These are phyloP conservation scores for Linum trigynum DNA, from an alignment of 345 rosid species.

Conservation along the genomic window DNA sequence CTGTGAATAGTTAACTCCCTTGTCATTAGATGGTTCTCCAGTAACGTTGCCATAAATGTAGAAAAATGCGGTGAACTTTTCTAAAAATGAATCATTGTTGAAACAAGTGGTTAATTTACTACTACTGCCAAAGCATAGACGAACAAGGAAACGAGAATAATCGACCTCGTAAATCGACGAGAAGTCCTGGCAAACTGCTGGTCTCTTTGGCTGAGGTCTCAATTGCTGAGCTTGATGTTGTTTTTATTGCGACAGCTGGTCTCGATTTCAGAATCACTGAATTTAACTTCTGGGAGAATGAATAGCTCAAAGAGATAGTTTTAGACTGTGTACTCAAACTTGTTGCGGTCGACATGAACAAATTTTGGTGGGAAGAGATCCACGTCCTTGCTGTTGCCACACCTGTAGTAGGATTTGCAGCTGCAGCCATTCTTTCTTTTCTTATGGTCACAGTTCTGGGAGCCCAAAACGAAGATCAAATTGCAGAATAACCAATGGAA, in stretches of 20 bases:
- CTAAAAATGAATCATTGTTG: too few relatives aligned
- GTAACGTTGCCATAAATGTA: too few relatives aligned
- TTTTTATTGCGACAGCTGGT: conserved; percentile 20
- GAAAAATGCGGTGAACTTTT: too few relatives aligned
- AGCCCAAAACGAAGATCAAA: too few relatives aligned
- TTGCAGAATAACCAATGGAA: neutral
- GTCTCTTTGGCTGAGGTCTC: conserved; percentile 19
- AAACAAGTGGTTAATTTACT: too few relatives aligned
- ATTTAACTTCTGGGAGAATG: conserved; percentile 16
- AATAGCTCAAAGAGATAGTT: conserved; percentile 23
- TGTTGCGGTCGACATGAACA: conserved; percentile 9
- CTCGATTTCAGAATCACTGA: conserved; percentile 15
- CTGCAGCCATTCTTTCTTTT: conserved; percentile 28
- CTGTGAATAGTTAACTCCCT: neutral
- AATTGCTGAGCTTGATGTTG: too few relatives aligned
- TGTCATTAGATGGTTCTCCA: too few relatives aligned
- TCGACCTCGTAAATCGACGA: conserved; percentile 46
- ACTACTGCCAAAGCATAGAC: neutral
- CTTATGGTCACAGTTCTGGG: too few relatives aligned
- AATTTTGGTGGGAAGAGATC: conserved; percentile 22
- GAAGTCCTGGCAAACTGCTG: conserved; percentile 38
- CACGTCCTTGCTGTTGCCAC: conserved; percentile 30
- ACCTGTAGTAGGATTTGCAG: conserved; percentile 22
- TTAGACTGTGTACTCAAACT: conserved; percentile 19
- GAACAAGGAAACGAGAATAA: neutral